Evolutionary conservation across 2,329 filamentous ascomycete genomes (phyloP).

Genomic region (Apiospora aurea): DNA sequence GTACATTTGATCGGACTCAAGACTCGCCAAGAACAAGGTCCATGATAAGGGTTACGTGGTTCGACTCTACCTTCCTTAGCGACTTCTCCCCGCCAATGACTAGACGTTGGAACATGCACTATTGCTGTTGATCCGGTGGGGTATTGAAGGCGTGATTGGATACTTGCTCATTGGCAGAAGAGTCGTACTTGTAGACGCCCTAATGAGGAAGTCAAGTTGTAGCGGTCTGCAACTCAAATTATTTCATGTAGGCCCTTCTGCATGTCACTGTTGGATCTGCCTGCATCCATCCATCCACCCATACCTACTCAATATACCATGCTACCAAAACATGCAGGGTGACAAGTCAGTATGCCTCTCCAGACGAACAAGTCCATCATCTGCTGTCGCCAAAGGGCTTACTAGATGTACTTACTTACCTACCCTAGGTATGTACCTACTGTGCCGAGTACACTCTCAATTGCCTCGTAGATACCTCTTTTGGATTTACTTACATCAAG

Average conservation of each 20-base stretch:
- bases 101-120: conserved; percentile 18
- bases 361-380: neutral
- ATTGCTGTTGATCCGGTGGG: conserved; percentile 10
- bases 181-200: neutral
- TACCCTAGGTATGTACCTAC: neutral
- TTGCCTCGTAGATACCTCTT: neutral
- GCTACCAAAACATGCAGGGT: neutral
- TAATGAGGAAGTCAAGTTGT: neutral
- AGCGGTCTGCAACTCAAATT: conserved; percentile 17
- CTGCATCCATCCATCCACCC: neutral
- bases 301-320: no score
- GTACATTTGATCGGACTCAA: neutral
- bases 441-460: no score
- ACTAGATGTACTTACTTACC: no score
- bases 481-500: neutral
- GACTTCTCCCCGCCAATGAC: conserved; percentile 10
- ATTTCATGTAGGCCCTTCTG: neutral
- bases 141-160: conserved; percentile 1
- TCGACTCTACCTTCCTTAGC: conserved; percentile 7
- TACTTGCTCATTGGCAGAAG: neutral
- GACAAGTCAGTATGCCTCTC: neutral
- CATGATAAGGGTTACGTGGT: conserved; percentile 22
- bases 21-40: neutral
- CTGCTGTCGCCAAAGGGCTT: neutral
- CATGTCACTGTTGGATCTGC: neutral